Conservation (phyloP, 1,284 basidiomycete genomes). For the Apiotrichum porosum region DNA sequence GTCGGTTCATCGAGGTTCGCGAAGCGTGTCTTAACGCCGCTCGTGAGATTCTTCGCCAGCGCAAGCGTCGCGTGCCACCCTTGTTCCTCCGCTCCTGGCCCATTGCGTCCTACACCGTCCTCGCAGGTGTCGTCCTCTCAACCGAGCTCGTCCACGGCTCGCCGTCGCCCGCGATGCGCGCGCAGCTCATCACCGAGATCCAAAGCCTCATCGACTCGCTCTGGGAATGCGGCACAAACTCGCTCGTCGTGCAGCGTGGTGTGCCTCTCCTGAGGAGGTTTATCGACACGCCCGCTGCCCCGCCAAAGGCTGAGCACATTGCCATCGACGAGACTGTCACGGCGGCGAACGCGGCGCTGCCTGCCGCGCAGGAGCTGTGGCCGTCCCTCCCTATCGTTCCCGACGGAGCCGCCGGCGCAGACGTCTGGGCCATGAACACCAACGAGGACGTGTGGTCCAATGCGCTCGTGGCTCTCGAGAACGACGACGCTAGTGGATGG, state of each 20-base stretch:
- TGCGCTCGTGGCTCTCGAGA: slow-evolving; percentile 21
- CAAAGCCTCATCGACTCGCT: slow-evolving; percentile 14
- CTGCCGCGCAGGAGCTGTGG: slow-evolving; percentile 16
- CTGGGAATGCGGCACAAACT: slow-evolving; percentile 18
- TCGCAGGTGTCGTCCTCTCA: slow-evolving; percentile 26
- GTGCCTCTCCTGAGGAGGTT: slow-evolving; percentile 14
- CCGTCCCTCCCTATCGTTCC: slow-evolving; percentile 6
- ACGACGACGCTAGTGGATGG: slow-evolving; percentile 19
- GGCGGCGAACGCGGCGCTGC: not conserved
- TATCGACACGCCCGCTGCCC: slow-evolving; percentile 8
- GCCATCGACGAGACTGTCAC: not conserved
- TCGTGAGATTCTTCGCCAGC: slow-evolving; percentile 20
- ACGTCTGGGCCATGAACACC: slow-evolving; percentile 11
- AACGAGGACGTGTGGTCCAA: slow-evolving; percentile 21
- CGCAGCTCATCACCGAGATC: slow-evolving; percentile 16
- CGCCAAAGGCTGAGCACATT: not conserved
- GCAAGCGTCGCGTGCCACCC: slow-evolving; percentile 23
- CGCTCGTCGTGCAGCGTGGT: slow-evolving; percentile 22
- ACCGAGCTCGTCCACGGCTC: slow-evolving; percentile 27
- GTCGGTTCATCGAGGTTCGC: slow-evolving; percentile 24
- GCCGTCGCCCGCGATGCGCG: slow-evolving; percentile 12
- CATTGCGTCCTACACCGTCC: slow-evolving; percentile 26
- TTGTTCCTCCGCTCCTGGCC: slow-evolving; percentile 33
- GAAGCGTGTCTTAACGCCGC: slow-evolving; percentile 27
- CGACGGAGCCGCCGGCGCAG: not conserved